A percentile compares a stretch with the other conserved stretches of the same genome.
These are phyloP conservation scores for Boletus sp. DNA, from an alignment of 768 basidiomycete genomes.

Conservation along the genomic window DNA sequence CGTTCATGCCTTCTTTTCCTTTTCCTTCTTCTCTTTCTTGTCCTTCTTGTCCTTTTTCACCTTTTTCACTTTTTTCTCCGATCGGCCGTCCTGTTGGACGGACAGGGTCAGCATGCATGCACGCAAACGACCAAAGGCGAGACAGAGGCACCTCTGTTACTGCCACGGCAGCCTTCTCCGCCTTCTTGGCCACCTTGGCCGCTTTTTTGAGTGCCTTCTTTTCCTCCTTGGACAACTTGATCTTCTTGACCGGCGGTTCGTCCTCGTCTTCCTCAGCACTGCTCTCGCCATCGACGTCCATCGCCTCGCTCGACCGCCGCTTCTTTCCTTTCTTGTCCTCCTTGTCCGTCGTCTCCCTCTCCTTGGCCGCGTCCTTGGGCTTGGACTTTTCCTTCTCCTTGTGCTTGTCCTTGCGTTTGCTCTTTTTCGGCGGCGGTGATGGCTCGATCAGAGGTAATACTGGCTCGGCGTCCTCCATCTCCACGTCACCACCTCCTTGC, in stretches of 20 bases:
- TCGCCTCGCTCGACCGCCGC: slow-evolving; percentile 65
- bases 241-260: slow-evolving; percentile 62
- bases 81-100: slow-evolving; percentile 29
- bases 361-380: not conserved
- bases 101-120: not conserved
- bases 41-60: slow-evolving; percentile 40
- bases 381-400: slow-evolving; percentile 11
- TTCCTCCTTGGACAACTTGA: slow-evolving; percentile 79
- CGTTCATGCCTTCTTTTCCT: slow-evolving; percentile 48
- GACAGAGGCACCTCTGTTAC: slow-evolving; percentile 36
- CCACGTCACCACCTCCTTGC: slow-evolving; percentile 32
- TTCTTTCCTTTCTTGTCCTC: slow-evolving; percentile 45
- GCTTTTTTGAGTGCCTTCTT: slow-evolving; percentile 84
- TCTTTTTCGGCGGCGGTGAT: slow-evolving; percentile 59
- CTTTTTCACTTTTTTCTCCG: slow-evolving; percentile 35
- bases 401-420: slow-evolving; percentile 44
- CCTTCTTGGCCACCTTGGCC: slow-evolving; percentile 62
- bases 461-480: slow-evolving; percentile 45
- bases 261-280: slow-evolving; percentile 37
- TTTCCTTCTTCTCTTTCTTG: slow-evolving; percentile 39
- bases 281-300: slow-evolving; percentile 60
- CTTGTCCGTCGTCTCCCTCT: slow-evolving; percentile 18
- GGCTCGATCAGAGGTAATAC: slow-evolving; percentile 59
- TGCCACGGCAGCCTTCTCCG: slow-evolving; percentile 34
- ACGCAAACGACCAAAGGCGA: slow-evolving; percentile 1